Percentiles rank a stretch among this genome's conserved stretches.
Evolutionary conservation across 352 stramenopile species (phyloP).

Genomic region (Phytopythium vexans): DNA sequence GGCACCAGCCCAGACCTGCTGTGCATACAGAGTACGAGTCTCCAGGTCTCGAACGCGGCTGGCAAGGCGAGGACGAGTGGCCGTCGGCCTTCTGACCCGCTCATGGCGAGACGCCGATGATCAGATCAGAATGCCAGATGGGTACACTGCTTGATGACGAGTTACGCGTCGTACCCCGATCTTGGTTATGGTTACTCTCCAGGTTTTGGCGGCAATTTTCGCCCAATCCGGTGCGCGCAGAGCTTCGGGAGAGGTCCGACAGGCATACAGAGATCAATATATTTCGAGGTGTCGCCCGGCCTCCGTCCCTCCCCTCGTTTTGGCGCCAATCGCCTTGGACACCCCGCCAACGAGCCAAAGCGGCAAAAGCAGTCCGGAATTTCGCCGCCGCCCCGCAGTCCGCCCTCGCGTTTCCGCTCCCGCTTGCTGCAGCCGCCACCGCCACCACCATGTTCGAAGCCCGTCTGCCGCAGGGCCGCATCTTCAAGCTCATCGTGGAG

Average conservation of each 20-base stretch:
- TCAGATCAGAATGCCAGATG: too few species aligned
- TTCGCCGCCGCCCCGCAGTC: slow-evolving; percentile 13
- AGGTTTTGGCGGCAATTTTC: too few species aligned
- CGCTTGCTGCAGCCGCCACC: neutral
- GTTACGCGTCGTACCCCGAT: too few species aligned
- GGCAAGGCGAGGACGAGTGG: too few species aligned
- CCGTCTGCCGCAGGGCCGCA: slow-evolving; percentile 92
- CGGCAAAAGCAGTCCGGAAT: slow-evolving; percentile 37
- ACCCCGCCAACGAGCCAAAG: slow-evolving; percentile 9
- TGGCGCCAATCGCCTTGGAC: slow-evolving; percentile 21
- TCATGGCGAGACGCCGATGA: too few species aligned
- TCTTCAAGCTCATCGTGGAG: slow-evolving; percentile 99
- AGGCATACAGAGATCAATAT: slow-evolving; percentile 5
- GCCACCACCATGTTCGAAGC: slow-evolving; percentile 97
- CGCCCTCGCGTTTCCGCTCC: neutral
- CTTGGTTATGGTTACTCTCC: too few species aligned
- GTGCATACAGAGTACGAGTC: too few species aligned
- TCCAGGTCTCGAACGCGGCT: too few species aligned
- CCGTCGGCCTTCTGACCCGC: too few species aligned
- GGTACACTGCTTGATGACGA: too few species aligned
- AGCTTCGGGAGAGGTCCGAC: neutral
- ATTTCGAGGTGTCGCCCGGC: slow-evolving; percentile 12
- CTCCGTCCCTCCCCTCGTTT: slow-evolving; percentile 18
- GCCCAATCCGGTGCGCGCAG: too few species aligned
- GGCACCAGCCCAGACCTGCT: too few species aligned